These are phyloP conservation scores for Blastobotrys elegans DNA, from an alignment of 1,139 yeast species.

Conservation along the genomic window DNA sequence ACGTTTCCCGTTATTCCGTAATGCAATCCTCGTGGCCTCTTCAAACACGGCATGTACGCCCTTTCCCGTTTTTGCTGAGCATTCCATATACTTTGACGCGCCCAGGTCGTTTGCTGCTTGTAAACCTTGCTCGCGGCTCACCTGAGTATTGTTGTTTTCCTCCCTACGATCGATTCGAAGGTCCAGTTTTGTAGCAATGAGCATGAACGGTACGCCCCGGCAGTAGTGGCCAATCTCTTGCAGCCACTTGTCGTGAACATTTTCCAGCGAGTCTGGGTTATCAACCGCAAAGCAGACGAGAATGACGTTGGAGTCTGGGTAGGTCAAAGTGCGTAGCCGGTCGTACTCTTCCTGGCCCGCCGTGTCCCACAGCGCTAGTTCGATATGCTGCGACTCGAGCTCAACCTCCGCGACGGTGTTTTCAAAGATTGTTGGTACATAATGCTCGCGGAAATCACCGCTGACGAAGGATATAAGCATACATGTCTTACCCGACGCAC, in stretches of 20 bases:
- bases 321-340: slow-evolving; percentile 67
- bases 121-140: slow-evolving; percentile 32
- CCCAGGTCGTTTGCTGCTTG: slow-evolving; percentile 63
- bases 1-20: slow-evolving; percentile 23
- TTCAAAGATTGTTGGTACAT: slow-evolving; percentile 87
- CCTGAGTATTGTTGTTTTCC: slow-evolving; percentile 31
- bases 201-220: slow-evolving; percentile 77
- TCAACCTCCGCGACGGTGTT: slow-evolving; percentile 82
- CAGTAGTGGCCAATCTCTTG: slow-evolving; percentile 81
- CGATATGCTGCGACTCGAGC: slow-evolving; percentile 75
- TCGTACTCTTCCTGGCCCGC: slow-evolving; percentile 56
- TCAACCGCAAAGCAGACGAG: slow-evolving; percentile 79
- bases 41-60: slow-evolving; percentile 64
- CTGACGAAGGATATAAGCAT: slow-evolving; percentile 19
- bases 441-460: slow-evolving; percentile 38
- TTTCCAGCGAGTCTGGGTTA: slow-evolving; percentile 75
- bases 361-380: slow-evolving; percentile 89
- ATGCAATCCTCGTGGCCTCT: slow-evolving; percentile 74
- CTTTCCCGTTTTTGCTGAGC: slow-evolving; percentile 66
- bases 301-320: slow-evolving; percentile 80
- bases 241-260: slow-evolving; percentile 80
- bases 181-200: slow-evolving; percentile 76
- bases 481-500: slow-evolving; percentile 80
- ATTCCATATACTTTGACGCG: slow-evolving; percentile 64
- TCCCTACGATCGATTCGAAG: slow-evolving; percentile 58